Conservation (phyloP, 2,329 filamentous ascomycete species). For the Phialemonium atrogriseum region DNA sequence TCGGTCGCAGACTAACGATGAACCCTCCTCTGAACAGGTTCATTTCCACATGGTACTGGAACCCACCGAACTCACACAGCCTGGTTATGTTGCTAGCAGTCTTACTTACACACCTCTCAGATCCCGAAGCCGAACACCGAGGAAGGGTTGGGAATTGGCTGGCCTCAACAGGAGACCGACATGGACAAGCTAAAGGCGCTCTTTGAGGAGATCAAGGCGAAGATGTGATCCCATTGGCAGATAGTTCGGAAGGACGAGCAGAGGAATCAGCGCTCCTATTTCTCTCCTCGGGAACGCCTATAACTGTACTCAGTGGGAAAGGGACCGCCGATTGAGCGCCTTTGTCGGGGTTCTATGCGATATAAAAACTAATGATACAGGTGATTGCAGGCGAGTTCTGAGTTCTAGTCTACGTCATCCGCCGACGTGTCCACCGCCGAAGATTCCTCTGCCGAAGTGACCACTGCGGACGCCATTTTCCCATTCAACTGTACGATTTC, state of each 20-base stretch:
- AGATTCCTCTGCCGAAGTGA: slow-evolving; percentile 10
- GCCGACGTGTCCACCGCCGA: slow-evolving; percentile 25
- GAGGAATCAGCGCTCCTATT: no score
- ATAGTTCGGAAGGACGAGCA: no score
- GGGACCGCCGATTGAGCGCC: no score
- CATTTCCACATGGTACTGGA: slow-evolving; percentile 93
- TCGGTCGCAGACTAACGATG: no score
- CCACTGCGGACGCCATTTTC: slow-evolving; percentile 7
- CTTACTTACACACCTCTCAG: slow-evolving; percentile 29
- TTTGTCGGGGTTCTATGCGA: no score
- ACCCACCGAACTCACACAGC: no score
- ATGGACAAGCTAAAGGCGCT: slow-evolving; percentile 78
- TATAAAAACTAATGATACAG: slow-evolving; percentile 1
- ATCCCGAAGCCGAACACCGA: slow-evolving; percentile 86
- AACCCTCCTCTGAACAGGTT: slow-evolving; percentile 42
- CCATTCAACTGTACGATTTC: slow-evolving; percentile 8
- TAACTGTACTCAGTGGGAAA: no score
- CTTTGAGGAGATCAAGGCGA: slow-evolving; percentile 76
- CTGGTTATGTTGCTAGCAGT: no score
- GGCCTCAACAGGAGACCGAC: slow-evolving; percentile 68
- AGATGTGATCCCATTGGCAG: slow-evolving; percentile 73
- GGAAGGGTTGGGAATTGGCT: slow-evolving; percentile 72
- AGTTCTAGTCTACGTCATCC: slow-evolving; percentile 34
- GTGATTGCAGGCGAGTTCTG: background rate
- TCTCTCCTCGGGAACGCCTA: no score